phyloP scores from a whole-genome alignment of 2,329 filamentous ascomycete species.

The Exophiala aquamarina region DNA sequence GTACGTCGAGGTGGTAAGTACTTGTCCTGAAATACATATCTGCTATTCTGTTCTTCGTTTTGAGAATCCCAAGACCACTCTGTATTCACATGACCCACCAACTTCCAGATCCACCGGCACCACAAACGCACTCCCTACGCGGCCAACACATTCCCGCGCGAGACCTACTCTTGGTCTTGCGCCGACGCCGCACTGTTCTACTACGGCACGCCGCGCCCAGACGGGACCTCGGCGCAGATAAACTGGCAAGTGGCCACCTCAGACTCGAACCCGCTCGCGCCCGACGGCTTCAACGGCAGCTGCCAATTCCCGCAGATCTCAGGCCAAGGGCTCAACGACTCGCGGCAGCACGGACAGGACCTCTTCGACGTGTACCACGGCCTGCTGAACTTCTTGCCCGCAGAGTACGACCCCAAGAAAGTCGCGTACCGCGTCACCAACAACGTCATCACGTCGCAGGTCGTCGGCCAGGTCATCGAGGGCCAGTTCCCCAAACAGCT shows the following conservation, averaged over 20 bases:
- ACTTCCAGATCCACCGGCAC: slow-evolving; percentile 70
- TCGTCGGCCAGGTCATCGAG: slow-evolving; percentile 70
- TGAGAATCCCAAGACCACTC: too few species aligned
- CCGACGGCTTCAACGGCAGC: slow-evolving; percentile 67
- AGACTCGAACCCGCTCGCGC: slow-evolving; percentile 64
- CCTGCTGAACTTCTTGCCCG: slow-evolving; percentile 66
- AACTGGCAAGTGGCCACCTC: slow-evolving; percentile 68
- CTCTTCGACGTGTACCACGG: slow-evolving; percentile 74
- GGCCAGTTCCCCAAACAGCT: slow-evolving; percentile 62
- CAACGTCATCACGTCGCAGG: slow-evolving; percentile 79
- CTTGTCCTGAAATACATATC: too few species aligned
- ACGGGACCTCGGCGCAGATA: slow-evolving; percentile 51
- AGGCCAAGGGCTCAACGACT: slow-evolving; percentile 68
- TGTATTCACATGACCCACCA: not conserved
- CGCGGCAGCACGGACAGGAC: slow-evolving; percentile 73
- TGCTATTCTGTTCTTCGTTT: not conserved
- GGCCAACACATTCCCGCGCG: slow-evolving; percentile 72
- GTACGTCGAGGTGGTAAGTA: slow-evolving; percentile 74
- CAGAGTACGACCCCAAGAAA: slow-evolving; percentile 42
- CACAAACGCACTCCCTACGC: slow-evolving; percentile 83
- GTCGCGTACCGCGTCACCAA: slow-evolving; percentile 73
- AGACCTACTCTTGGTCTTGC: slow-evolving; percentile 73
- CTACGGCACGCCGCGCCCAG: slow-evolving; percentile 58
- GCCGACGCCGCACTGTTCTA: slow-evolving; percentile 68
- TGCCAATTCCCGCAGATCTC: slow-evolving; percentile 85